A percentile compares a stretch with the other conserved stretches of the same genome.
Conservation (phyloP, 257 asterid genomes). For the Solanum piurae region DNA sequence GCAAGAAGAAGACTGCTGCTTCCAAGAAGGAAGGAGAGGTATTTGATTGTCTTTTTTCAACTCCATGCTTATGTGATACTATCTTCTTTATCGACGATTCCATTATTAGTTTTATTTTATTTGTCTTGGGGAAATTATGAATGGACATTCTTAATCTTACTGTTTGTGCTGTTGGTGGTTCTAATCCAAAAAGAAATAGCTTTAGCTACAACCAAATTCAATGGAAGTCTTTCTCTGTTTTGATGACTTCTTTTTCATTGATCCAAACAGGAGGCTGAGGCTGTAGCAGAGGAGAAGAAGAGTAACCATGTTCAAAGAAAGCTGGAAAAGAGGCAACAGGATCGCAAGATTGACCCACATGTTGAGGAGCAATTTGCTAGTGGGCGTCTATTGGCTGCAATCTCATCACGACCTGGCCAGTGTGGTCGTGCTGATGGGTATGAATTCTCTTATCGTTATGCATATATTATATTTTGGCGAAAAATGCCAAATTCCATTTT, state of each 20-base stretch:
- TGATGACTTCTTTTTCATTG: background rate
- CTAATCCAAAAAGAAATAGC: background rate
- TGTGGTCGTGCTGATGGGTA: constrained; percentile 40
- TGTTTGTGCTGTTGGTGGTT: background rate
- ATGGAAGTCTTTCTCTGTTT: background rate
- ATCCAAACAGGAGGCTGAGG: constrained; percentile 19
- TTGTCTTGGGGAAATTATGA: background rate
- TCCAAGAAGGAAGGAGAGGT: constrained; percentile 35
- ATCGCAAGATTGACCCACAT: constrained; percentile 31
- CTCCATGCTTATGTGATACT: background rate
- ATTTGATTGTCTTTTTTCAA: background rate
- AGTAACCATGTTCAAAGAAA: constrained; percentile 31
- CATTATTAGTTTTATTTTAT: background rate
- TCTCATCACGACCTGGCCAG: constrained; percentile 35
- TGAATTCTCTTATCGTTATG: background rate
- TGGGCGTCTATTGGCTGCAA: constrained; percentile 30
- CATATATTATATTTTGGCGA: background rate
- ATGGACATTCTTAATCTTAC: background rate
- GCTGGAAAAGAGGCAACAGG: constrained; percentile 25
- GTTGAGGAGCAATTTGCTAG: constrained; percentile 27
- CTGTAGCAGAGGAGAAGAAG: constrained; percentile 24
- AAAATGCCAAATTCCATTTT: background rate
- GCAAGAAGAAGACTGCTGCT: constrained; percentile 26
- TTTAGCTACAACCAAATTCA: background rate
- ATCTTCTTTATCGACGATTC: background rate